Evolutionary conservation across 148 eudicot genomes (phyloP), one percentile per base, ranked within the genome.

Genomic region (Arbutus unedo): DNA sequence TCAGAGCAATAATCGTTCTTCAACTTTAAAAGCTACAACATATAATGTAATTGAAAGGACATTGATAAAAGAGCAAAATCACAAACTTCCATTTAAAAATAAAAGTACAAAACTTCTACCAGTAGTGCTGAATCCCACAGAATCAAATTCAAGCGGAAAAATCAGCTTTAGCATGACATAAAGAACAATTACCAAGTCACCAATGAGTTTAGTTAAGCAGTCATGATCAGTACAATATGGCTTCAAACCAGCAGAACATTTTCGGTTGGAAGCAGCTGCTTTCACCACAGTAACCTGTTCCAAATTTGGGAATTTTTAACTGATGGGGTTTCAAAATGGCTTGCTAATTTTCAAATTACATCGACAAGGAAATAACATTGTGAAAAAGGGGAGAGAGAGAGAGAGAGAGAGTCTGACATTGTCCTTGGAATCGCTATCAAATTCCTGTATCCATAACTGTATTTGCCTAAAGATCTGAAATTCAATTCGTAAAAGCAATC

Each of bases 401-500:
- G 50, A 11, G 50, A 83, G 21, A 64, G 74, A 49, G 44, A 51
- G 72, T 16, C 86, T 82, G 14, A 86, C 91, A 82, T 83, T 84
- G n/a, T 82, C 83, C 4, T 82, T 79, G 9, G 85, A 83, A 57
- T 82, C 85, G 47, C 84, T 84, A 80, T 87, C 88, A 11, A 50
- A 60, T 57, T 92, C 89, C 82, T 83, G 7, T 8, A 77, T 90
- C 94, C 91, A 93, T 53, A 77, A 83, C 74, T 90, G 89, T 85
- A 96, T 89, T 88, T 83, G 84, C 47, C 83, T 85, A 78, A 84
- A 80, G 72, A 92, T 81, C 98, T 95, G 82, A 0, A 83, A 51
- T 43, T 77, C 54, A 72, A 74, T 15, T n/a, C 59, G 4, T 76
- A 78, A 75, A 79, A 82, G 5, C 13, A 57, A 50, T 48, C 47